Base-by-base conservation (phyloP, 169 alveolate genomes). In the Plasmodium sp. region DNA sequence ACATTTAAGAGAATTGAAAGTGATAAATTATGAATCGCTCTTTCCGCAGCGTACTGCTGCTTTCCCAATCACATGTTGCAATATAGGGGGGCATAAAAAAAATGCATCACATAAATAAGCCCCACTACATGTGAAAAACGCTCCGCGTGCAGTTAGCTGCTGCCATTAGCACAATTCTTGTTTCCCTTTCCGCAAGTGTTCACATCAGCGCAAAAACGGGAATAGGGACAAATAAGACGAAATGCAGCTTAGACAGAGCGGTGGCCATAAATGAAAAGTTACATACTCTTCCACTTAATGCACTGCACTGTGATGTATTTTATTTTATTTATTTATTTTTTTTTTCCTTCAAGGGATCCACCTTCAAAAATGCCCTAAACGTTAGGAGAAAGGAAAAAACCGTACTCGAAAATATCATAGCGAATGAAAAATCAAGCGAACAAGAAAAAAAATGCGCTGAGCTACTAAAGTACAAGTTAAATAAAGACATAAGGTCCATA, bases 301-400 rank as follows among this genome's bases (percentile, higher is more conserved):
- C 39, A 31, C 43, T 67, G 39, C 39, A 31, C 7, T 18, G 33
- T 67, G 33, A 27, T 67, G 39, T 67, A 27, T 67, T 67, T 67
- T n/a, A n/a, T n/a, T n/a, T n/a, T n/a, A n/a, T n/a, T n/a, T n/a
- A n/a, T n/a, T 22, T 31, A 0, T 67, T 67, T 67, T 67, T 67
- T 67, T 31, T 27, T 67, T 58, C 36, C 51, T 80, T 79, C 80
- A 36, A 90, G 94, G 95, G 95, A 48, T 81, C 92, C 34, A 45
- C 92, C 41, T 92, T 92, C 67, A 92, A 82, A 51, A 92, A 82
- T 92, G 95, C 95, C 58, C 73, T 92, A 81, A 92, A 92, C 84
- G 83, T 82, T 75, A 92, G 62, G 77, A 92, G 95, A 58, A 92
- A 92, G 45, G 95, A 92, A 58, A 81, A 92, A 31, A 92, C 75